phyloP scores from a whole-genome alignment of 2,329 filamentous ascomycete genomes.

The Fonsecaea erecta region DNA sequence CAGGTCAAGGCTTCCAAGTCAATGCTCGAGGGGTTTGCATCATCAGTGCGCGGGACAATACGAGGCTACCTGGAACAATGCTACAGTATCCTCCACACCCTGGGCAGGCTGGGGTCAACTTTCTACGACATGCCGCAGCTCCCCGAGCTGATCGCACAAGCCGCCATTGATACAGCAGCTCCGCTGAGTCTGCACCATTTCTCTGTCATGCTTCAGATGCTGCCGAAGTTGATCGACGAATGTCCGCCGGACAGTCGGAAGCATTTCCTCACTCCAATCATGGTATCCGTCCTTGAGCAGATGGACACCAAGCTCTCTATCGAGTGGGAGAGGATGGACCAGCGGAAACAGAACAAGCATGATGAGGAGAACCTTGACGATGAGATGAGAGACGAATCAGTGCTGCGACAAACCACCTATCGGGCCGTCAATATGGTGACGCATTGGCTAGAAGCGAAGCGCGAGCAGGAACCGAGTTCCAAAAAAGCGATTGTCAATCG shows the following conservation, averaged over 20 bases:
- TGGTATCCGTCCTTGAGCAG: constrained; percentile 80
- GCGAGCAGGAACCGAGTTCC: constrained; percentile 58
- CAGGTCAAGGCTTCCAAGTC: constrained; percentile 85
- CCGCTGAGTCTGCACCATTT: constrained; percentile 90
- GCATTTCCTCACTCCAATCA: constrained; percentile 82
- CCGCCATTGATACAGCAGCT: constrained; percentile 80
- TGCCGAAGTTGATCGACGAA: constrained; percentile 86
- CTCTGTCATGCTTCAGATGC: constrained; percentile 87
- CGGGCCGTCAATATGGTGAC: constrained; percentile 91
- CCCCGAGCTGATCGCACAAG: constrained; percentile 78
- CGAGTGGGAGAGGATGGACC: constrained; percentile 81
- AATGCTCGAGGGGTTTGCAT: constrained; percentile 91
- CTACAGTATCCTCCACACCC: constrained; percentile 91
- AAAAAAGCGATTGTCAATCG: constrained; percentile 36
- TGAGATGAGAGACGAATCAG: constrained; percentile 98
- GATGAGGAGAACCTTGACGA: constrained; percentile 80
- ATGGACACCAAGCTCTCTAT: constrained; percentile 84
- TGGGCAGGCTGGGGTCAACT: constrained; percentile 82
- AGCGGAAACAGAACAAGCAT: constrained; percentile 59
- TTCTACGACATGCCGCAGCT: constrained; percentile 92
- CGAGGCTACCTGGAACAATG: constrained; percentile 89
- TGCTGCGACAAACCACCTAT: constrained; percentile 88
- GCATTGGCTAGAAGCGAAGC: constrained; percentile 77
- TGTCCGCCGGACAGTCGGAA: constrained; percentile 78
- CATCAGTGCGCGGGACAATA: constrained; percentile 85